Evolutionary conservation across 352 stramenopile genomes (phyloP).

Genomic region (Pythium biforme): DNA sequence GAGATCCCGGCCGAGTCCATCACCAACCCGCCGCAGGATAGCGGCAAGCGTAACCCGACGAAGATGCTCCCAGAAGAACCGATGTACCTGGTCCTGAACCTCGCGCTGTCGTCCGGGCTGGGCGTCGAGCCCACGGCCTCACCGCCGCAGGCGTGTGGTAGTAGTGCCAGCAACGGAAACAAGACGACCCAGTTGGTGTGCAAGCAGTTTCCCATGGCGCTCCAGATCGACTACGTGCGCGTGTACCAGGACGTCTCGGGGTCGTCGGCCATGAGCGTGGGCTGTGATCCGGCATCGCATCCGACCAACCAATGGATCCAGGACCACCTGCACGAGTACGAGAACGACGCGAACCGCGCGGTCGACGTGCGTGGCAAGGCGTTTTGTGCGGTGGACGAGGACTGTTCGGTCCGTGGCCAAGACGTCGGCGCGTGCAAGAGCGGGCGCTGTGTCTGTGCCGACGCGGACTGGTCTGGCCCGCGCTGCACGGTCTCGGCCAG

Average conservation of each 20-base stretch:
- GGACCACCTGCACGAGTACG: slow-evolving; percentile 69
- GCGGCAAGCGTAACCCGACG: slow-evolving; percentile 40
- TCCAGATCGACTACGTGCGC: slow-evolving; percentile 78
- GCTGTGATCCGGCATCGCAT: slow-evolving; percentile 59
- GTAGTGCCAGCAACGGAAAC: slow-evolving; percentile 32
- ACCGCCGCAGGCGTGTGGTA: slow-evolving; percentile 28
- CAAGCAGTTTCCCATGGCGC: slow-evolving; percentile 50
- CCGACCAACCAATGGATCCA: slow-evolving; percentile 73
- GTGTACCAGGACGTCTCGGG: slow-evolving; percentile 57
- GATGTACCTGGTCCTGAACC: slow-evolving; percentile 70
- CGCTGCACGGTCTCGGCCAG: slow-evolving; percentile 8
- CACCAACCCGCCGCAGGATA: slow-evolving; percentile 40
- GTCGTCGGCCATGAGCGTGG: slow-evolving; percentile 30
- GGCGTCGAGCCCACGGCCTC: slow-evolving; percentile 38
- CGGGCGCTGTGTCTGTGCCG: slow-evolving; percentile 13
- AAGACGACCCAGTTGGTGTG: slow-evolving; percentile 60
- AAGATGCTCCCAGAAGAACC: slow-evolving; percentile 65
- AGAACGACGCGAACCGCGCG: slow-evolving; percentile 52
- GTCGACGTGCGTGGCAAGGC: slow-evolving; percentile 51
- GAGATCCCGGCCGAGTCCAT: slow-evolving; percentile 54
- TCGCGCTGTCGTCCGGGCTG: slow-evolving; percentile 48
- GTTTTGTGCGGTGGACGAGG: slow-evolving; percentile 51
- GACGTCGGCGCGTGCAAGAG: neutral
- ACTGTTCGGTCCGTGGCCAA: slow-evolving; percentile 44
- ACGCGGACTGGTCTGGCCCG: slow-evolving; percentile 4